Evolutionary conservation across 352 stramenopile species (phyloP), one percentile per base, ranked within the genome.

Genomic region (Globisporangium splendens): DNA sequence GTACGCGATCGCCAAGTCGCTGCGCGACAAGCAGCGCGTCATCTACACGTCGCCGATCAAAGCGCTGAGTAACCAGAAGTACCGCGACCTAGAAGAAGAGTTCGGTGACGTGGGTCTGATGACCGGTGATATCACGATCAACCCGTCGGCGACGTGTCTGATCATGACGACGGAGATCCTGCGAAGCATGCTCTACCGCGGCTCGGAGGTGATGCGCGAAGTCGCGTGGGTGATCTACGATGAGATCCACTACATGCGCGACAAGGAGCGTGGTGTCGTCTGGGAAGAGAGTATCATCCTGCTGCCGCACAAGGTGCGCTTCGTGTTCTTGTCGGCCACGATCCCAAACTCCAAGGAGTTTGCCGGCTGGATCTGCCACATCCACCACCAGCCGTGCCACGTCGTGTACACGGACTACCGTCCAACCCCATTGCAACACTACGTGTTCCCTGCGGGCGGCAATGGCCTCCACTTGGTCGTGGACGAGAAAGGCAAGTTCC

Each of bases 391-490:
- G 75, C 95, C 96, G 35, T 99, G 96, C 79, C 97, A 99, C 80
- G 98, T 99, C n/a, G 96, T 99, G n/a, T 99, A 99, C 82, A 99
- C 98, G 43, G 97, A 99, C 72, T 99, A 99, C 83, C 94, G 97
- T 66, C 98, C 98, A 2, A 97, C 95, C 33, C 98, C 98, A 6
- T 69, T 99, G 59, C 96, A 99, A 83, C 98, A 99, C 81, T 99
- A 99, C 66, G 81, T 99, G 46, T 99, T 99, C 70, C 95, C 96
- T n/a, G 80, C 90, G 10, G 96, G 95, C 46, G 96, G 96, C 28
- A 97, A 96, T 49, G 97, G 97, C 0, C 77, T 99, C 42, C 96
- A 99, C 71, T 72, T 99, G n/a, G 96, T 99, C 8, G 96, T 99
- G 20, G 98, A 99, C 63, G 97, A 99, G 68, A 98, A 98, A 70